Percentiles rank a stretch among this genome's conserved stretches.
These are phyloP conservation scores for Starmerella davenportii DNA, from an alignment of 805 yeast genomes.

Conservation along the genomic window DNA sequence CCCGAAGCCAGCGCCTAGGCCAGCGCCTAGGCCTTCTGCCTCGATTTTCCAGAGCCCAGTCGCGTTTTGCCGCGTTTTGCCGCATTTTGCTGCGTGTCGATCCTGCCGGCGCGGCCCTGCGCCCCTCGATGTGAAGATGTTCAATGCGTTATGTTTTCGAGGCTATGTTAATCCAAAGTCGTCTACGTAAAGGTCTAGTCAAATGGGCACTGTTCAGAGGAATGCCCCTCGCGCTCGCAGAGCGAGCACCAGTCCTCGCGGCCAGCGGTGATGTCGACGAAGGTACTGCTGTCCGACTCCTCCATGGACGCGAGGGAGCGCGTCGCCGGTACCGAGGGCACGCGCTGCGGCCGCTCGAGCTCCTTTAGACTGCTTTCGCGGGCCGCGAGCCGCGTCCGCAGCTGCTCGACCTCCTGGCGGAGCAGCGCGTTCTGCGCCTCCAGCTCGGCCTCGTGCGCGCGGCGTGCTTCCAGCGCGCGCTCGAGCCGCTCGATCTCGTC, in stretches of 20 bases:
- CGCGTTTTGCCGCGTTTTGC: no score
- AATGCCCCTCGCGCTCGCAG: conserved; percentile 83
- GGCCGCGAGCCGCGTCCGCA: not conserved
- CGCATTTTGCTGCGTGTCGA: no score
- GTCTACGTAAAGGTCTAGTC: conserved; percentile 30
- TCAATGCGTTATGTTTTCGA: no score
- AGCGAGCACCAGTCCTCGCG: conserved; percentile 75
- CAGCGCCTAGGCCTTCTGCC: no score
- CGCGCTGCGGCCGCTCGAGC: not conserved
- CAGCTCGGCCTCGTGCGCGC: conserved; percentile 10
- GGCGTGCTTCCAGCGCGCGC: conserved; percentile 1
- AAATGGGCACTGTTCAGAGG: conserved; percentile 72
- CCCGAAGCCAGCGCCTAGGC: not conserved
- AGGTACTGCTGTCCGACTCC: conserved; percentile 1
- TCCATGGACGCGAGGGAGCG: conserved; percentile 3
- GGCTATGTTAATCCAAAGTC: no score
- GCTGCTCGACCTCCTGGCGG: conserved; percentile 1
- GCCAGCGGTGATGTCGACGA: conserved; percentile 52
- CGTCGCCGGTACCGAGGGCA: conserved; percentile 5
- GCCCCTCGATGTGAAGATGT: no score
- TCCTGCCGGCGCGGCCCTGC: no score
- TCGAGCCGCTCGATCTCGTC: conserved; percentile 9
- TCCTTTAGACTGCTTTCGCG: not conserved
- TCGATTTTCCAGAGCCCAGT: no score
- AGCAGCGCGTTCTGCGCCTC: conserved; percentile 9